Evolutionary conservation across 2,329 filamentous ascomycete genomes (phyloP).

Genomic region (Aspergillus awamori): DNA sequence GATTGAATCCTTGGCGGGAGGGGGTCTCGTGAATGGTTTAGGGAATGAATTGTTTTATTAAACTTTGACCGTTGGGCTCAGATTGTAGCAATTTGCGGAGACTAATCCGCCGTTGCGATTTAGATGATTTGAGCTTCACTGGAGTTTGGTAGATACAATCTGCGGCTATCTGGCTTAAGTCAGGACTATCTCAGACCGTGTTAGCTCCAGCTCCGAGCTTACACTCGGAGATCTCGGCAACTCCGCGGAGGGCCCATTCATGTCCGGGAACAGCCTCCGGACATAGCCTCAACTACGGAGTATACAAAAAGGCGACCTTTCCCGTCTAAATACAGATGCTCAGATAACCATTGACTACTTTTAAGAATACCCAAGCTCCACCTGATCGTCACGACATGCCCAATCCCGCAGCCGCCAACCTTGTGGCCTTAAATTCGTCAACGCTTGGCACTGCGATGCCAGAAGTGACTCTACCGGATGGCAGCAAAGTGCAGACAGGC

Average conservation of each 20-base stretch:
- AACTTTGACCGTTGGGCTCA: background rate
- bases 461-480: slow-evolving; percentile 6
- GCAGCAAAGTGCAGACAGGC: slow-evolving; percentile 6
- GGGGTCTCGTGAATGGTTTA: background rate
- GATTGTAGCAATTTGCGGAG: no score
- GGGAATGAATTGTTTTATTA: background rate
- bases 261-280: background rate
- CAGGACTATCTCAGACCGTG: background rate
- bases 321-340: background rate
- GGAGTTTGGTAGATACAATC: no score
- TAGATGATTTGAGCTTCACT: no score
- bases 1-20: background rate
- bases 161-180: background rate
- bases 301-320: background rate
- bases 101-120: no score
- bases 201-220: background rate
- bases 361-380: no score
- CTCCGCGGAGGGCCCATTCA: slow-evolving; percentile 1
- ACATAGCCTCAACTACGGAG: background rate
- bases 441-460: slow-evolving; percentile 1
- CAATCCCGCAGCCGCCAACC: background rate
- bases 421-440: background rate
- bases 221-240: background rate
- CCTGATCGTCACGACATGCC: background rate
- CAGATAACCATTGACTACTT: background rate